Conservation (phyloP, 805 yeast genomes). For the Saccharomycopsis vini region DNA sequence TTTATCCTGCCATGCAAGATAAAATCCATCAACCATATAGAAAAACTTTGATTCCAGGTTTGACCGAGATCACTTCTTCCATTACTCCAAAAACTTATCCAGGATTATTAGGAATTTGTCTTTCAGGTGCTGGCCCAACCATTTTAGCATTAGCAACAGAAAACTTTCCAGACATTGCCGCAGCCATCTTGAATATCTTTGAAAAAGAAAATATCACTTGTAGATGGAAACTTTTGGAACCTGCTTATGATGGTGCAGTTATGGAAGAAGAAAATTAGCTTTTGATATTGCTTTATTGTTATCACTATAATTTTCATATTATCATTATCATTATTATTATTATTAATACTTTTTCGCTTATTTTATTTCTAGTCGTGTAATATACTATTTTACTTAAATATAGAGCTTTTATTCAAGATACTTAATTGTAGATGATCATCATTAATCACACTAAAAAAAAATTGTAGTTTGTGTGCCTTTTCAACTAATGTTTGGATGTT, state of each 20-base stretch:
- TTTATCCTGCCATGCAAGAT: slow-evolving; percentile 95
- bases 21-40: slow-evolving; percentile 96
- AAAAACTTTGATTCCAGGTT: slow-evolving; percentile 83
- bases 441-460: no score
- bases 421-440: no score
- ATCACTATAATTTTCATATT: no score
- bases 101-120: slow-evolving; percentile 87
- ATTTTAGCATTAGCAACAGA: slow-evolving; percentile 87
- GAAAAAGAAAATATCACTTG: slow-evolving; percentile 58
- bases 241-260: slow-evolving; percentile 82
- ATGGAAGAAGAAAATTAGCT: slow-evolving; percentile 36
- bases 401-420: no score
- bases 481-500: no score
- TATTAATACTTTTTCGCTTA: no score
- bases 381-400: not conserved
- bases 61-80: slow-evolving; percentile 66
- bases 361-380: not conserved
- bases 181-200: slow-evolving; percentile 63
- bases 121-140: slow-evolving; percentile 98
- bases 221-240: slow-evolving; percentile 73
- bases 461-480: no score
- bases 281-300: not conserved
- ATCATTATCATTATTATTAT: not conserved
- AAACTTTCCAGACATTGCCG: slow-evolving; percentile 77
- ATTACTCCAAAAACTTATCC: slow-evolving; percentile 77